Conservation (phyloP, 768 basidiomycete species). For the Mycena amicta region DNA sequence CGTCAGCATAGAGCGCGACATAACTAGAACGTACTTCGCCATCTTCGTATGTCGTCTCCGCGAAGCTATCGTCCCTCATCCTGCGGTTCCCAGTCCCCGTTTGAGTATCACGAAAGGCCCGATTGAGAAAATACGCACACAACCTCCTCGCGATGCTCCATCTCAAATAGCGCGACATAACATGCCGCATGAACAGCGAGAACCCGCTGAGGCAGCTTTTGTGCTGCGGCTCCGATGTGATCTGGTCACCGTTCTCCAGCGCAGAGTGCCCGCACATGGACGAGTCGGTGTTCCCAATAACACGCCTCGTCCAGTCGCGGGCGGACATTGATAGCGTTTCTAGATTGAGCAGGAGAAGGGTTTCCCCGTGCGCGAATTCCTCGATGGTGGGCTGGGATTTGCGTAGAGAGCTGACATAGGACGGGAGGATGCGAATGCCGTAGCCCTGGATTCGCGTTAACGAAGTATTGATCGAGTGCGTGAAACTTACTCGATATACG, state of each 20-base stretch:
- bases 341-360: constrained; percentile 2
- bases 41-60: background rate
- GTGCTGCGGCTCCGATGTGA: constrained; percentile 8
- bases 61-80: background rate
- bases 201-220: constrained; percentile 11
- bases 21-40: background rate
- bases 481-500: constrained; percentile 2
- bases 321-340: background rate
- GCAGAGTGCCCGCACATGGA: background rate
- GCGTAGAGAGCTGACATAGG: background rate
- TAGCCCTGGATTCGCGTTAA: background rate
- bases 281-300: background rate
- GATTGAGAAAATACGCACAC: background rate
- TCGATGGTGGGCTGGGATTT: background rate
- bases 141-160: constrained; percentile 1
- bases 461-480: background rate
- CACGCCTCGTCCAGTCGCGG: constrained; percentile 1
- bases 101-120: background rate
- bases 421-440: constrained; percentile 5
- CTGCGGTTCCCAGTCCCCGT: background rate
- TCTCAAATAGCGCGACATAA: constrained; percentile 12
- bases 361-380: background rate
- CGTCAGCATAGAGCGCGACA: background rate
- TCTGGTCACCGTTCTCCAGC: constrained; percentile 12
- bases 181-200: constrained; percentile 15